A percentile compares a stretch with the other conserved stretches of the same genome.
These are phyloP conservation scores for Parachaetomium inaequale DNA, from an alignment of 495 filamentous ascomycete genomes.

Conservation along the genomic window DNA sequence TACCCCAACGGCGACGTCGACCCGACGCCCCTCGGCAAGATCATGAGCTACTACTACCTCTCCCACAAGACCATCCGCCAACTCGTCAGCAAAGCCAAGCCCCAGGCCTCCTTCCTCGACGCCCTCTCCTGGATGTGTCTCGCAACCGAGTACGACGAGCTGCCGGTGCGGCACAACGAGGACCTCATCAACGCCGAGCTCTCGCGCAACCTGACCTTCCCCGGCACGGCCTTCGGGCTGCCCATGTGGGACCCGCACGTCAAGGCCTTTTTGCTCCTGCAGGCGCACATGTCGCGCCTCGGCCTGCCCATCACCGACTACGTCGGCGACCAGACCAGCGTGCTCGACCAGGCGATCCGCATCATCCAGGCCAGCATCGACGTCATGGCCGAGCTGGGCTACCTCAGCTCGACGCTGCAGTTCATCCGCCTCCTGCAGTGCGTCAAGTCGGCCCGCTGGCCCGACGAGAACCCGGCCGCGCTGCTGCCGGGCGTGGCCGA, in stretches of 20 bases:
- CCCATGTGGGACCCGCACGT: constrained; percentile 99
- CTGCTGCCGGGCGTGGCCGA: constrained; percentile 75
- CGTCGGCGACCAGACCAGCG: constrained; percentile 79
- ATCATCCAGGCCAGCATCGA: constrained; percentile 91
- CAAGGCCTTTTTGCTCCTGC: constrained; percentile 90
- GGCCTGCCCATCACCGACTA: constrained; percentile 95
- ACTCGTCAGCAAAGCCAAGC: constrained; percentile 71
- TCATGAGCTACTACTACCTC: constrained; percentile 99
- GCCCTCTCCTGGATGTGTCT: constrained; percentile 87
- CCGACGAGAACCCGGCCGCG: constrained; percentile 70
- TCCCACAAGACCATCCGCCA: constrained; percentile 92
- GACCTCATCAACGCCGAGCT: constrained; percentile 96
- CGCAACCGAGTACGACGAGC: constrained; percentile 94
- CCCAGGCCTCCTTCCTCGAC: constrained; percentile 75
- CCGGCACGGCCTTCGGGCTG: constrained; percentile 51
- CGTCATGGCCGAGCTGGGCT: constrained; percentile 86
- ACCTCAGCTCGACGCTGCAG: constrained; percentile 64
- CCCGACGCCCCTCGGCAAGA: constrained; percentile 86
- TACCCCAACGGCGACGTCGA: constrained; percentile 87
- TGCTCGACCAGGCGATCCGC: constrained; percentile 93
- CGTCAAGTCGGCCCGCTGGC: constrained; percentile 91
- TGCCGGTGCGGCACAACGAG: constrained; percentile 98
- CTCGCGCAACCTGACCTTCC: constrained; percentile 69
- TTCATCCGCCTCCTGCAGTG: constrained; percentile 86
- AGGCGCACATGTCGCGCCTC: constrained; percentile 91